A percentile compares a stretch with the other conserved stretches of the same genome.
Conservation (phyloP, 2,329 filamentous ascomycete species). For the Trichoderma semiorbis region DNA sequence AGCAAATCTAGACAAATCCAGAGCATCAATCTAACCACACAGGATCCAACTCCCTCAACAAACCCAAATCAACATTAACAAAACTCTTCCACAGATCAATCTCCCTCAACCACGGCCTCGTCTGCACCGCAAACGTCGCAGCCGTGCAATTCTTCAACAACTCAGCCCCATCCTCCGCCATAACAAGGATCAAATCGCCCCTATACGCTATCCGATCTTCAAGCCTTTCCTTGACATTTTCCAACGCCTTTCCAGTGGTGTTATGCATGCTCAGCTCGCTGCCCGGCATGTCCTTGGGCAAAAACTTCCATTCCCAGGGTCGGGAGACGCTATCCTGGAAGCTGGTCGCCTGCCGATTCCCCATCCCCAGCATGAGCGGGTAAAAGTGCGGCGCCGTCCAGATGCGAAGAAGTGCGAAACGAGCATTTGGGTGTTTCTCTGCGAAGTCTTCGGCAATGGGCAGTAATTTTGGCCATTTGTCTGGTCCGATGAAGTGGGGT, state of each 20-base stretch:
- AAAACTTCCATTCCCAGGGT: conserved; percentile 29
- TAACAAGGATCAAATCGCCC: conserved; percentile 28
- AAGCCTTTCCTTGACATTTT: conserved; percentile 22
- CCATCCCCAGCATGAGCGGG: conserved; percentile 27
- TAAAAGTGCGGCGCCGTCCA: conserved; percentile 32
- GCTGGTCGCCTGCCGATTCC: conserved; percentile 21
- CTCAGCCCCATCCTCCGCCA: conserved; percentile 24
- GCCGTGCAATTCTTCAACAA: conserved; percentile 25
- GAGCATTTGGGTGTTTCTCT: conserved; percentile 17
- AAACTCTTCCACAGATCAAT: conserved; percentile 31
- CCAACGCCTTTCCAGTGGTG: conserved; percentile 16
- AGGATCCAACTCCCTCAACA: conserved; percentile 23
- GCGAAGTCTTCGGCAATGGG: conserved; percentile 23
- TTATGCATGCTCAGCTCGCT: conserved; percentile 27
- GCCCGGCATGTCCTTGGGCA: conserved; percentile 28
- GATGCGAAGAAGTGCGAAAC: conserved; percentile 27
- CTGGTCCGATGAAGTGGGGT: conserved; percentile 18
- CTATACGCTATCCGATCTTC: conserved; percentile 21
- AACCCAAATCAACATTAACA: conserved; percentile 26
- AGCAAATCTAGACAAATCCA: neutral
- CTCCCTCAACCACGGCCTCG: conserved; percentile 29
- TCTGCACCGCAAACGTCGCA: conserved; percentile 29
- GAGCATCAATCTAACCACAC: conserved; percentile 24
- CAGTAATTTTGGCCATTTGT: conserved; percentile 25
- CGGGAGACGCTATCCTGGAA: conserved; percentile 28